Base-by-base conservation (phyloP, 2,329 filamentous ascomycete genomes). In the Ophiostoma sp. region DNA sequence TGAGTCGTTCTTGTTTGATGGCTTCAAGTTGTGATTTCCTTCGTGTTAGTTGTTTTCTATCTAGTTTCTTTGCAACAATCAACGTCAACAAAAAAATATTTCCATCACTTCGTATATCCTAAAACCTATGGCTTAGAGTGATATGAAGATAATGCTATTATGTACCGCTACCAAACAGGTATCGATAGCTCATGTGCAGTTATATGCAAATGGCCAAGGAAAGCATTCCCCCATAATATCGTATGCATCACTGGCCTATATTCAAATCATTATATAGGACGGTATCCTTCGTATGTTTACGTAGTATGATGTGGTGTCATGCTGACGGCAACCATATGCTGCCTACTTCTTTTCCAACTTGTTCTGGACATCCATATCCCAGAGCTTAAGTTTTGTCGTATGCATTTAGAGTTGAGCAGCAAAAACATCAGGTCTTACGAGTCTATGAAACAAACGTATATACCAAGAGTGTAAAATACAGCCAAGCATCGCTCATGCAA, bases 221-320 rank as follows among this genome's bases (percentile, higher is more conserved):
- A 33, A 31, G 55, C 25, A n/a, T 31, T 59, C 28, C 28, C 2
- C 6, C 28, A 33, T 19, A 31, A 59, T 17, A 42, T 33, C 25
- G 59, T 11, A 42, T 63, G 39, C 63, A 39, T 66, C 22, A 66
- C 63, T n/a, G 39, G 22, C 11, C 63, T 48, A 48, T 66, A 66
- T 66, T 11, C 9, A 39, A 33, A 59, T 9, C 19, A n/a, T 25
- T 39, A 39, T 42, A 64, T 42, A 63, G 19, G 17, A 59, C 33
- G 57, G 7, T 7, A 15, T 48, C 12, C 42, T 19, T 48, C 15
- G 42, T 48, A 12, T 15, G 5, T 48, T 15, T 63, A 63, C 31
- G 57, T 28, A 39, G 57, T 64, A 25, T 64, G 19, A 63, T 39
- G 59, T 33, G 33, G 31, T 19, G 33, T 42, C 59, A 42, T 42